Conservation (phyloP, 1,284 basidiomycete species). For the Microbotryum violaceum region DNA sequence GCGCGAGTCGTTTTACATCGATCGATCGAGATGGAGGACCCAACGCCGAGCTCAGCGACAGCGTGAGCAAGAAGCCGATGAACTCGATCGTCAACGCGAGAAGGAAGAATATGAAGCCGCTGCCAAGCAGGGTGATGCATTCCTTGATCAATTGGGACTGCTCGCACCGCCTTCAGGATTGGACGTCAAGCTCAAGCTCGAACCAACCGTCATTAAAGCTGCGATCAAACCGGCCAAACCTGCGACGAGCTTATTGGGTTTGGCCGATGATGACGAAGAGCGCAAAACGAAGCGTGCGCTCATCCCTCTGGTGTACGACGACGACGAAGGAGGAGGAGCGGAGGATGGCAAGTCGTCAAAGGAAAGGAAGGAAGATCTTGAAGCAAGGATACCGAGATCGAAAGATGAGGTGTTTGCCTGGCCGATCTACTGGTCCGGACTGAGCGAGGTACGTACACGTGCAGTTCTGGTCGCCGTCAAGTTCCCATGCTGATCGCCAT, state of each 20-base stretch:
- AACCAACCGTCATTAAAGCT: conserved; percentile 17
- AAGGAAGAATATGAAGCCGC: conserved; percentile 35
- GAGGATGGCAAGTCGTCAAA: conserved; percentile 23
- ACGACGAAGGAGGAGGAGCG: conserved; percentile 32
- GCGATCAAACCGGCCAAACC: conserved; percentile 12
- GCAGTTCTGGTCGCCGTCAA: neutral
- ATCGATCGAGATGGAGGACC: conserved; percentile 35
- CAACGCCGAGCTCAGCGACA: conserved; percentile 32
- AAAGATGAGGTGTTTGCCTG: conserved; percentile 34
- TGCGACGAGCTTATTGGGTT: conserved; percentile 27
- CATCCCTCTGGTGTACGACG: conserved; percentile 38
- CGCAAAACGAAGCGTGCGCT: conserved; percentile 36
- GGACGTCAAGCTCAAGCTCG: conserved; percentile 26
- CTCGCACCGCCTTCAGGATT: neutral
- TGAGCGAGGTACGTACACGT: conserved; percentile 34
- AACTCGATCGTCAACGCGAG: conserved; percentile 36
- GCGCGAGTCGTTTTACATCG: conserved; percentile 25
- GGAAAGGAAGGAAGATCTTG: conserved; percentile 22
- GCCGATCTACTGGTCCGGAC: conserved; percentile 32
- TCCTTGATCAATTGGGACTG: conserved; percentile 30
- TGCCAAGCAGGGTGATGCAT: conserved; percentile 36
- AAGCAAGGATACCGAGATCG: conserved; percentile 32
- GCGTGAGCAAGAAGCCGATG: conserved; percentile 37
- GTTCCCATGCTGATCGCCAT: neutral
- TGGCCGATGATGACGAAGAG: conserved; percentile 37